phyloP scores from a whole-genome alignment of 257 asterid species.

The Salvia hispanica region DNA sequence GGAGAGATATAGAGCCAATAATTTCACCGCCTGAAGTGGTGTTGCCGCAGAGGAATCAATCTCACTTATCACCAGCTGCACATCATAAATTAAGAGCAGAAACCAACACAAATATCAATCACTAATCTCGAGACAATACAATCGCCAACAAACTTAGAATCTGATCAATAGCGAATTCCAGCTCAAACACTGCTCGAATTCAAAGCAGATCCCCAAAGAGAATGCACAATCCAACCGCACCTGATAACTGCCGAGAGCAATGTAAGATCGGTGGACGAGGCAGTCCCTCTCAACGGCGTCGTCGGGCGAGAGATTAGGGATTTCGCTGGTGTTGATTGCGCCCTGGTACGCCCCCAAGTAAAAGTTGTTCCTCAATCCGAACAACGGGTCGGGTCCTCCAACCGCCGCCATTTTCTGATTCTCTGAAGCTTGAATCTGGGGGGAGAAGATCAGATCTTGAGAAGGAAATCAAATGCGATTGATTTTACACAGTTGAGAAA shows the following conservation, averaged over 20 bases:
- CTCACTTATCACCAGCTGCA: constrained; percentile 87
- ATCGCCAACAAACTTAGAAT: not conserved
- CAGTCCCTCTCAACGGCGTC: constrained; percentile 82
- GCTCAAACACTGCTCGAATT: constrained; percentile 27
- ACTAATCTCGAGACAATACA: constrained; percentile 11
- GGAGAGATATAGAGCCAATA: constrained; percentile 79
- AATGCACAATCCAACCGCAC: constrained; percentile 34
- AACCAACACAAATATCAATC: not conserved
- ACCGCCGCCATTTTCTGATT: constrained; percentile 46
- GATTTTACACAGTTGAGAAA: constrained; percentile 2
- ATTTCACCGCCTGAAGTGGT: constrained; percentile 95
- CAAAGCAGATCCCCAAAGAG: constrained; percentile 31
- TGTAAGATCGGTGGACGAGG: constrained; percentile 83
- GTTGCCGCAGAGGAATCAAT: constrained; percentile 91
- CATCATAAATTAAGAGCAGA: constrained; percentile 11
- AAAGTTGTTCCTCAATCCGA: constrained; percentile 85
- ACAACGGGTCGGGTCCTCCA: constrained; percentile 86
- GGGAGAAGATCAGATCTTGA: constrained; percentile 42
- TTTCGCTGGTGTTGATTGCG: constrained; percentile 89
- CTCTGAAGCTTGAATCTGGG: constrained; percentile 10
- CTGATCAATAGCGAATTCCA: constrained; percentile 16
- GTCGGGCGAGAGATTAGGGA: constrained; percentile 80
- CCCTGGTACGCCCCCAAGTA: constrained; percentile 95
- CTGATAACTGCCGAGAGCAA: constrained; percentile 87
- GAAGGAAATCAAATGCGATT: constrained; percentile 20